phyloP scores from a whole-genome alignment of 2,329 filamentous ascomycete species.

The Anthostomella pinea region DNA sequence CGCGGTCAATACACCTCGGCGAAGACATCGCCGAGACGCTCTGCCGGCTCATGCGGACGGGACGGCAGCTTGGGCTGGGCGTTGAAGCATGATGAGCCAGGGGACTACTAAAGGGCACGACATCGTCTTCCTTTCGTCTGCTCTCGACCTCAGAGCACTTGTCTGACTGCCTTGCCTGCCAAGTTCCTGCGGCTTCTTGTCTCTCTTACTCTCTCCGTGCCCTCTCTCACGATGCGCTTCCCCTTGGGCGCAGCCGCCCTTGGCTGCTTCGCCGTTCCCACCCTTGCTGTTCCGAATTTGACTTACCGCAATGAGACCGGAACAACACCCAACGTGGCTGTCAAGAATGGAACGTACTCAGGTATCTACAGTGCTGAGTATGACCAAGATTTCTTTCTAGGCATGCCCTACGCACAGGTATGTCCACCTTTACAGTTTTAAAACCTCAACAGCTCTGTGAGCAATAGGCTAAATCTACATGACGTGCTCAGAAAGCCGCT shows the following conservation, averaged over 20 bases:
- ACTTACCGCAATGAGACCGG: background rate
- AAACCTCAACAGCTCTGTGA: slow-evolving; percentile 27
- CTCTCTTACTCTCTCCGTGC: background rate
- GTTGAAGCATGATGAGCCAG: background rate
- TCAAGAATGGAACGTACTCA: slow-evolving; percentile 44
- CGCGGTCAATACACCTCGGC: too few relatives aligned
- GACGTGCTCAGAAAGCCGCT: slow-evolving; percentile 9
- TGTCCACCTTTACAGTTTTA: too few relatives aligned
- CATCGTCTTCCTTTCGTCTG: too few relatives aligned
- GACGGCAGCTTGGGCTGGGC: too few relatives aligned
- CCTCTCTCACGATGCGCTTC: background rate
- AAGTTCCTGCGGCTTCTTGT: background rate
- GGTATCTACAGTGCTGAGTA: slow-evolving; percentile 37
- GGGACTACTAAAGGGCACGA: background rate
- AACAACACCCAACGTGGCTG: slow-evolving; percentile 16
- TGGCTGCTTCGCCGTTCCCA: slow-evolving; percentile 7
- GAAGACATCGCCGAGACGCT: too few relatives aligned
- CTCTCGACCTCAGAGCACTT: too few relatives aligned
- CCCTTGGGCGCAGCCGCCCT: slow-evolving; percentile 1
- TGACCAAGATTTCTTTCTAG: slow-evolving; percentile 45
- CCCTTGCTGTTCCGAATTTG: slow-evolving; percentile 6
- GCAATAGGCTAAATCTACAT: slow-evolving; percentile 29
- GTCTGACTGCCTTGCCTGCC: background rate
- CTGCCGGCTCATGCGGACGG: too few relatives aligned
- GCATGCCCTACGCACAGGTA: slow-evolving; percentile 52